Evolutionary conservation across 345 rosid genomes (phyloP), one percentile per base, ranked within the genome.

Genomic region (Dovyalis caffra): DNA sequence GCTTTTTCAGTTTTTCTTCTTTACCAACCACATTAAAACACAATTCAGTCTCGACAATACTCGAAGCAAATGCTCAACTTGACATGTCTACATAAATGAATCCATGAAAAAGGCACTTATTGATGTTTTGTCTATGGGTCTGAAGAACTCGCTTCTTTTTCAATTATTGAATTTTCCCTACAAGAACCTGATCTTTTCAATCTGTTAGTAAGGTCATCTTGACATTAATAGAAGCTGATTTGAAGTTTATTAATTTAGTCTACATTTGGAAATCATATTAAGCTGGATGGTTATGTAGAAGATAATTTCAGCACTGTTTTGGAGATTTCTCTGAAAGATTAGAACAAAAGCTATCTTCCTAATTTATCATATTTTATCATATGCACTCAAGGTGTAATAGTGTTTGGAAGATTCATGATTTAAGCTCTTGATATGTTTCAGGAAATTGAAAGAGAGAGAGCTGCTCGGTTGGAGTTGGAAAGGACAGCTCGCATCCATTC

Each of bases 401-500:
- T 20, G 23, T 64, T 18, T 18, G 21, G 23, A 33, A 64, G 21
- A 18, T 33, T 38, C 12, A 37, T 47, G 69, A 18, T 66, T 40
- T 57, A 15, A 72, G 66, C 33, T 26, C 12, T 34, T 70, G 2
- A 71, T 67, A 68, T 69, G 25, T 79, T 70, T 64, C 88, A 96
- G 98, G 98, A 96, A 78, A 57, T 93, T 81, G 98, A 96, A 71
- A 90, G 85, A 82, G 98, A 92, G 84, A 96, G 91, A 81, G 84
- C 89, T 81, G 90, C 97, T 62, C 89, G 97, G 68, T 75, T 88
- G 82, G 97, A 93, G 71, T 84, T 90, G 90, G 99, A 93, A 85
- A 91, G 85, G 82, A 86, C 88, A 73, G 78, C 86, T 72, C 93
- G 68, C 65, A 74, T 73, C 76, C 83, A 82, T 81, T 85, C 90